These are phyloP conservation scores for Phaseolus coccineus DNA, from an alignment of 331 rosid species.

Conservation along the genomic window DNA sequence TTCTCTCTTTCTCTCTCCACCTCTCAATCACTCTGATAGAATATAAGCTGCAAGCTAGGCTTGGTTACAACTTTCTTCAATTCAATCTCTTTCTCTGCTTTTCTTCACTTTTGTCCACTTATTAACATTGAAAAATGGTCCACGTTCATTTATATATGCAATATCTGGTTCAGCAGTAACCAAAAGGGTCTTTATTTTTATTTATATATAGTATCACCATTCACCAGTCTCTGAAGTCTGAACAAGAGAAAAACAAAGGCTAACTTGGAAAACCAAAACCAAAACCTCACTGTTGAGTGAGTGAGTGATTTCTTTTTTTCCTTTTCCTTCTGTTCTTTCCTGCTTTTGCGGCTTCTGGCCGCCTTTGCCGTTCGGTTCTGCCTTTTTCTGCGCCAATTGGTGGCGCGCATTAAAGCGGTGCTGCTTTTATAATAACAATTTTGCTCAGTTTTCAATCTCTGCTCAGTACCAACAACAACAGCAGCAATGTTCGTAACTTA, in stretches of 20 bases:
- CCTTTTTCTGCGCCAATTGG: conserved; percentile 59
- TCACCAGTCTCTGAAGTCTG: conserved; percentile 37
- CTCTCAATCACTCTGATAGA: not conserved
- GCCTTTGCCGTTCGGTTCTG: conserved; percentile 63
- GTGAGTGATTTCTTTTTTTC: not conserved
- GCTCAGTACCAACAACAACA: not conserved
- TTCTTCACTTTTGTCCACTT: not conserved
- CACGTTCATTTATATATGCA: conserved; percentile 8
- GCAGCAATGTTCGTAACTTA: not conserved
- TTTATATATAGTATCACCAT: conserved; percentile 29
- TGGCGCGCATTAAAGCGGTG: conserved; percentile 75
- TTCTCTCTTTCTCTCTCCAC: not conserved
- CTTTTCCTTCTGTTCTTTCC: conserved; percentile 28
- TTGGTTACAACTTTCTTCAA: not conserved
- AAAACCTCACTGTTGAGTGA: not conserved
- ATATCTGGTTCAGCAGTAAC: conserved; percentile 5
- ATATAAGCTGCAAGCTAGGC: not conserved
- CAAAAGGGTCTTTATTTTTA: conserved; percentile 43
- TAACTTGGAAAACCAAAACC: conserved; percentile 23
- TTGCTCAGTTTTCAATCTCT: conserved; percentile 28
- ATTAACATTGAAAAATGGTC: not conserved
- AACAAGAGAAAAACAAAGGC: conserved; percentile 22
- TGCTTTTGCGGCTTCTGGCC: conserved; percentile 80
- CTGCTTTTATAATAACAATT: conserved; percentile 34
- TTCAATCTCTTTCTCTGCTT: not conserved